These are phyloP conservation scores for Leccinum boreale DNA, from an alignment of 768 basidiomycete species.

Conservation along the genomic window DNA sequence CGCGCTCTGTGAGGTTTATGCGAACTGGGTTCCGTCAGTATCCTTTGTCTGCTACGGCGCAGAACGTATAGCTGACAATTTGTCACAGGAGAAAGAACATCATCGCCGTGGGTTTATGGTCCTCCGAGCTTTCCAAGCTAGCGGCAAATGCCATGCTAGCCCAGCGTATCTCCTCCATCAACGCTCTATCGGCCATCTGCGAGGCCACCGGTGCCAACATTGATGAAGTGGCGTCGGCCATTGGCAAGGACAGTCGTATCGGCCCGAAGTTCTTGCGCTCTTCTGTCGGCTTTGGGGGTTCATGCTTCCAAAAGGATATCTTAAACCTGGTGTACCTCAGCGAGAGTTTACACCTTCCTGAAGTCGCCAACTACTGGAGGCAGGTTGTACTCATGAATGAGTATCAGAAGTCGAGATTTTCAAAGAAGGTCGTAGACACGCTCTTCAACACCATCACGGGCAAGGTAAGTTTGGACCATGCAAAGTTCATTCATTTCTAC, in stretches of 20 bases:
- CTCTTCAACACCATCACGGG: constrained; percentile 98
- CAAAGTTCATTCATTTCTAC: neutral
- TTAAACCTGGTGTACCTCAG: constrained; percentile 97
- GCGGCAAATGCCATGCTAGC: constrained; percentile 99
- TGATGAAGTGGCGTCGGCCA: constrained; percentile 93
- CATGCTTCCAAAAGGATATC: constrained; percentile 99
- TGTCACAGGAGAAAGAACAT: constrained; percentile 62
- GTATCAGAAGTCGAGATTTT: constrained; percentile 95
- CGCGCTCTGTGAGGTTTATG: constrained; percentile 78
- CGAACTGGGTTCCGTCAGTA: constrained; percentile 94
- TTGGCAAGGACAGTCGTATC: constrained; percentile 89
- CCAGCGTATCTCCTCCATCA: constrained; percentile 97
- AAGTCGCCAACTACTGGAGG: constrained; percentile 97
- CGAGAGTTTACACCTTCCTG: constrained; percentile 91
- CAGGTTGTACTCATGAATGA: constrained; percentile 99
- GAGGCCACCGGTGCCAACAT: constrained; percentile 99
- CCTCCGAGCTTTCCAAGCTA: constrained; percentile 96
- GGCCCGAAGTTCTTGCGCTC: constrained; percentile 96
- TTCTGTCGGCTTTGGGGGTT: constrained; percentile 95
- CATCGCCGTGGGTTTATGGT: constrained; percentile 96
- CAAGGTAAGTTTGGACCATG: constrained; percentile 54
- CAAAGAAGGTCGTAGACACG: constrained; percentile 92
- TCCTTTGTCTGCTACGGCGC: neutral
- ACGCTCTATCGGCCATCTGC: constrained; percentile 97
- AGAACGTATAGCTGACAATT: neutral